Percentiles rank a stretch among this genome's conserved stretches.
phyloP scores from a whole-genome alignment of 2,329 filamentous ascomycete species.

The Colletotrichum eremochloae region DNA sequence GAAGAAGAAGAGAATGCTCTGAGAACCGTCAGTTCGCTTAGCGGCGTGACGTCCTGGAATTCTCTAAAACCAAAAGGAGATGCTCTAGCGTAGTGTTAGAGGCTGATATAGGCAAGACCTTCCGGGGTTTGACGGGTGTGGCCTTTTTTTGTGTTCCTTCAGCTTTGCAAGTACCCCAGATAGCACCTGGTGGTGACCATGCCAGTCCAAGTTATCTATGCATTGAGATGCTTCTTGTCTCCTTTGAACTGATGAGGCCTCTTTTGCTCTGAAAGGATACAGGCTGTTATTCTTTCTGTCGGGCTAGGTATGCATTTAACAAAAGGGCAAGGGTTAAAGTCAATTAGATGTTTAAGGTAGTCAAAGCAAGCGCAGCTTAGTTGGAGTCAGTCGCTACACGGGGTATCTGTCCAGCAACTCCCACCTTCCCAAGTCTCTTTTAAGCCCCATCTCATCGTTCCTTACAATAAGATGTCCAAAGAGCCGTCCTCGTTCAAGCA shows the following conservation, averaged over 20 bases:
- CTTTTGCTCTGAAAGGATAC: too few species aligned
- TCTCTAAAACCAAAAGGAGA: neutral
- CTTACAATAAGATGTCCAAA: constrained; percentile 50
- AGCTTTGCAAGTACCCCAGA: neutral
- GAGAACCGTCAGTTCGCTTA: neutral
- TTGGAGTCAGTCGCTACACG: neutral
- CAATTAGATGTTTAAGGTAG: neutral
- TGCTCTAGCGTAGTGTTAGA: neutral
- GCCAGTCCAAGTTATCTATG: neutral
- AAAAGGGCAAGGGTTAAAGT: neutral
- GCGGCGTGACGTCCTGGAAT: neutral
- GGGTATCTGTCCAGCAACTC: neutral
- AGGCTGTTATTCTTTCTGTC: neutral
- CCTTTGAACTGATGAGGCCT: neutral
- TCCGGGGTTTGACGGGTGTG: neutral
- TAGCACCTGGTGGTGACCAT: neutral
- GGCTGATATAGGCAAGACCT: neutral
- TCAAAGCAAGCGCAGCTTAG: neutral
- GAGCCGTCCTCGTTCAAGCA: constrained; percentile 50
- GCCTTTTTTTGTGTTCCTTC: neutral
- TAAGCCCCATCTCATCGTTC: neutral
- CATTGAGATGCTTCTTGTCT: neutral
- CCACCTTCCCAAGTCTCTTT: neutral
- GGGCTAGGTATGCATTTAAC: neutral
- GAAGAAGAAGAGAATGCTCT: constrained; percentile 36